Conservation (phyloP, 306 rosid genomes). For the Lithocarpus polystachyus region DNA sequence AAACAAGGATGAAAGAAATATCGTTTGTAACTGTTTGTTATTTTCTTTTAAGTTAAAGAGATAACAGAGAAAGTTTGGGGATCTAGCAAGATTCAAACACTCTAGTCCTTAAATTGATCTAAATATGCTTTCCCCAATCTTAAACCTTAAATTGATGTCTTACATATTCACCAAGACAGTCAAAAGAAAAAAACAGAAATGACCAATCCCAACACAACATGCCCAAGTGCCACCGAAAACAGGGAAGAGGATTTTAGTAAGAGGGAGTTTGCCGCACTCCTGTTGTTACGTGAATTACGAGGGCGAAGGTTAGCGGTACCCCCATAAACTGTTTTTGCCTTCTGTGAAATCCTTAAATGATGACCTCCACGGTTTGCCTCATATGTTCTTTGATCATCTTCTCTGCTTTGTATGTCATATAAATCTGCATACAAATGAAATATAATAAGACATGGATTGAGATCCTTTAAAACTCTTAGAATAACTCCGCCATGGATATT, state of each 20-base stretch:
- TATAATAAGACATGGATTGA: not conserved
- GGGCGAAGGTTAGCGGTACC: constrained; percentile 38
- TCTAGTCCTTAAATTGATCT: too few relatives aligned
- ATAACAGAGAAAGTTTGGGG: too few relatives aligned
- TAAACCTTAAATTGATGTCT: not conserved
- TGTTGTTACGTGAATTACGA: not conserved
- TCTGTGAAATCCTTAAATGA: not conserved
- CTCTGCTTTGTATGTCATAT: constrained; percentile 18
- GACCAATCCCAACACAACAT: constrained; percentile 28
- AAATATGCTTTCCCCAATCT: not conserved
- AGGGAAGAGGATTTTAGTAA: constrained; percentile 22
- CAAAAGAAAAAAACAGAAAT: constrained; percentile 21
- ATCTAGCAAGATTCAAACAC: too few relatives aligned
- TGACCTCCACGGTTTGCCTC: constrained; percentile 25
- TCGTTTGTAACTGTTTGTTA: too few relatives aligned
- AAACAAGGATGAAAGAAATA: too few relatives aligned
- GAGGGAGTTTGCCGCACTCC: constrained; percentile 15
- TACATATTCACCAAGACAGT: not conserved
- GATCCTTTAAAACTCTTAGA: too few relatives aligned
- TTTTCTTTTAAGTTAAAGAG: too few relatives aligned
- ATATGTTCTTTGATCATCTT: constrained; percentile 15
- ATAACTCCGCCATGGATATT: too few relatives aligned
- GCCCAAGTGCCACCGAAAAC: constrained; percentile 16
- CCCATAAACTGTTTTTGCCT: constrained; percentile 26
- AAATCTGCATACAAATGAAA: constrained; percentile 27